Evolutionary conservation across 306 rosid species (phyloP), one percentile per base, ranked within the genome.

Genomic region (Heteromeles arbutifolia): DNA sequence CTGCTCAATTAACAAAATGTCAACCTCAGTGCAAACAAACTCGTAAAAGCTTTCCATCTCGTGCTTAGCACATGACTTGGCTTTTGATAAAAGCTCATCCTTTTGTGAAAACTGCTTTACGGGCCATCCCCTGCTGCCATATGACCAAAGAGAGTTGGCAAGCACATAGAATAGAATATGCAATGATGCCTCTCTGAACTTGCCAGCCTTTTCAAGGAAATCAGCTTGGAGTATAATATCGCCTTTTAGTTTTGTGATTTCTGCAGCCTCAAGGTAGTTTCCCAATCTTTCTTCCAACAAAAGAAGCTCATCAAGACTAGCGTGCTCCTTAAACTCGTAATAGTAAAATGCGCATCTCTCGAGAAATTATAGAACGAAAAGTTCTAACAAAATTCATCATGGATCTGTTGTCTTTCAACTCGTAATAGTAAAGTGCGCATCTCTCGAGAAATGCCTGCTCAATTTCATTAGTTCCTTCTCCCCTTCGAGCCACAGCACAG

Each of bases 331-430:
- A n/a, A n/a, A n/a, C n/a, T n/a, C n/a, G n/a, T n/a, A n/a, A n/a
- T n/a, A n/a, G n/a, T n/a, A n/a, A n/a, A n/a, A n/a, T n/a, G n/a
- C n/a, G n/a, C n/a, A n/a, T n/a, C n/a, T n/a, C n/a, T n/a, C n/a
- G n/a, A n/a, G n/a, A n/a, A 73, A 80, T 84, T 45, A 85, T 70
- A 0, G 96, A 78, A 44, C 57, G 80, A 80, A 92, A 92, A 67
- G 89, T 92, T 80, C 82, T 82, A 53, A 92, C 91, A 85, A 87
- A 88, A 57, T 80, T 88, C 92, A 90, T 82, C 97, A 92, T 88
- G 39, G 88, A 83, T 74, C 66, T 85, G 32, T 9, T 69, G 73
- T 90, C 96, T 67, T 80, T 84, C 39, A 48, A 53, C 26, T 68
- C 43, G 74, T 78, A 78, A 69, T 87, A 88, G 78, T 86, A 86